Conservation (phyloP, 2,329 filamentous ascomycete species). For the Aspergillus ochraceoroseus region DNA sequence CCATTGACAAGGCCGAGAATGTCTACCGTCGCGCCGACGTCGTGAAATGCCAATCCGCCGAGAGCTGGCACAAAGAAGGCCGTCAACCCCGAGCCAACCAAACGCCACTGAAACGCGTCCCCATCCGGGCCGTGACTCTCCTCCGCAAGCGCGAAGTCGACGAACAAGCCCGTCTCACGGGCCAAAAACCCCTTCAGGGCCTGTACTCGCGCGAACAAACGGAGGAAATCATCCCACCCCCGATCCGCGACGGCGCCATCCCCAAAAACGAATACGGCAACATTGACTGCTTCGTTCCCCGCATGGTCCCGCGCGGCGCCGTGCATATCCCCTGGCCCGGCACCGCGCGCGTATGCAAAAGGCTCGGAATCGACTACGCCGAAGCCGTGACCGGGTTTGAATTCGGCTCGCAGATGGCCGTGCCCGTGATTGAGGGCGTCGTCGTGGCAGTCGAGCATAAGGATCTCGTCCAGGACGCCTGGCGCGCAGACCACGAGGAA, state of each 20-base stretch:
- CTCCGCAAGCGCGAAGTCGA: constrained; percentile 84
- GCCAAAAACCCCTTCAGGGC: constrained; percentile 79
- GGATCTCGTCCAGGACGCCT: constrained; percentile 68
- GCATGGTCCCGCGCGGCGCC: constrained; percentile 84
- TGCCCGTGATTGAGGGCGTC: constrained; percentile 85
- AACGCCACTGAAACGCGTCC: constrained; percentile 75
- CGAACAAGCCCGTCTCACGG: constrained; percentile 72
- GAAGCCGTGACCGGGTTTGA: constrained; percentile 96
- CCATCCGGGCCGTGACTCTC: constrained; percentile 83
- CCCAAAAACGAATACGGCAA: constrained; percentile 95
- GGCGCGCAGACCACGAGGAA: constrained; percentile 72
- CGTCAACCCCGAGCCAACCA: constrained; percentile 67
- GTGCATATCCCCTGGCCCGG: constrained; percentile 77
- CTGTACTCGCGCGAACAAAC: constrained; percentile 82
- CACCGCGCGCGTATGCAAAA: constrained; percentile 73
- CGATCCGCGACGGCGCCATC: constrained; percentile 77
- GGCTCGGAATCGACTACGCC: constrained; percentile 79
- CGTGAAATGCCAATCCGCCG: constrained; percentile 78
- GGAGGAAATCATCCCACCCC: constrained; percentile 88
- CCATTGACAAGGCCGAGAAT: constrained; percentile 53
- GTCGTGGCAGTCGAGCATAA: constrained; percentile 80
- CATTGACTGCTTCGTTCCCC: constrained; percentile 89
- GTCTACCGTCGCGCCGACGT: constrained; percentile 78
- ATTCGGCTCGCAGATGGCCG: constrained; percentile 89
- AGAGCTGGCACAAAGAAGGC: constrained; percentile 98